Evolutionary conservation across 2,329 filamentous ascomycete genomes (phyloP), one percentile per base, ranked within the genome.

Genomic region (Neonectria punicea): DNA sequence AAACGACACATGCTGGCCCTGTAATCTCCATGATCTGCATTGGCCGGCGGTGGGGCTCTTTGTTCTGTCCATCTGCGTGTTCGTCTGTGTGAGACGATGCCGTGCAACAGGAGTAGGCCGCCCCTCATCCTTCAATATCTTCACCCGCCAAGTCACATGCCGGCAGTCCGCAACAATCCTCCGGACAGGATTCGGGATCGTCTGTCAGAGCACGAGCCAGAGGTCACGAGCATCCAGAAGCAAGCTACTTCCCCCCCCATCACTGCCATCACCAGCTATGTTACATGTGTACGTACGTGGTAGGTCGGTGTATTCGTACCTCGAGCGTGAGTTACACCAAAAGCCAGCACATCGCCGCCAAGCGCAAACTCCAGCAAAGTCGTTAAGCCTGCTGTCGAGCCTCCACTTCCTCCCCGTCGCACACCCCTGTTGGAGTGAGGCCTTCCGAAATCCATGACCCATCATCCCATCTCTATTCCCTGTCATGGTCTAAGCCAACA

Each of bases 1-100:
- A 49, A 58, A 55, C 54, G 55, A 54, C 54, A 39, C 14, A 51
- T 54, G 28, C n/a, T 53, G 63, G 57, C 69, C 71, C 69, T 73
- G 62, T 63, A 70, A 70, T 73, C 64, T 73, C 69, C 68, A 71
- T 58, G 63, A 73, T 73, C 67, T 67, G 50, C 61, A 49, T 11
- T 57, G 44, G 56, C 18, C 13, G 49, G 49, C 28, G 10, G n/a
- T 10, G 58, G 54, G 61, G 36, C 43, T 41, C 59, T 58, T 60
- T 20, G 20, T 53, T 51, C 58, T 62, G 32, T 56, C 36, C 50
- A 39, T 67, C 56, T 46, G 25, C 53, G 39, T 22, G 18, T 32
- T 50, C 39, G 49, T 62, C 57, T 53, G 50, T 61, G 49, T 63
- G 61, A 68, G 68, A 67, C 61, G 66, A 61, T 43, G 50, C 47